These are phyloP conservation scores for Penicillium freii DNA, from an alignment of 2,329 filamentous ascomycete species.

Conservation along the genomic window DNA sequence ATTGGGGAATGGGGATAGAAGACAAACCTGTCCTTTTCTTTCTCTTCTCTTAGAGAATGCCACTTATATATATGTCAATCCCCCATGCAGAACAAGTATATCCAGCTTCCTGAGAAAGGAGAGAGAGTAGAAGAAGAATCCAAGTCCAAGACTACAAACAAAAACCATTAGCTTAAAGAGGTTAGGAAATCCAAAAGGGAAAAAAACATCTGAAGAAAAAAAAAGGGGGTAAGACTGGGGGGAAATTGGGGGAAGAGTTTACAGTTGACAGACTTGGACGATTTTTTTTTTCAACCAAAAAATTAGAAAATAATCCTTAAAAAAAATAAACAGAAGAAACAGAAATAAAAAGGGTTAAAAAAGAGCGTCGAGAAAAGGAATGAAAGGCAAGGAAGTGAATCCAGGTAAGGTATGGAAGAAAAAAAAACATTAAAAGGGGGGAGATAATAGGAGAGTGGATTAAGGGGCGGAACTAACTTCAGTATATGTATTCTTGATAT, in stretches of 20 bases:
- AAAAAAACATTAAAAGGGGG: conserved; percentile 30
- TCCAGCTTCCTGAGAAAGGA: conserved; percentile 6
- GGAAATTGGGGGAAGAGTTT: conserved; percentile 15
- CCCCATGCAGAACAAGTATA: conserved; percentile 5
- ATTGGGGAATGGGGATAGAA: conserved; percentile 13
- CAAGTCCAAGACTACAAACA: conserved; percentile 18
- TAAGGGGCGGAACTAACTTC: conserved; percentile 16
- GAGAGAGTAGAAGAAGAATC: conserved; percentile 8
- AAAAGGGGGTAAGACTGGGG: conserved; percentile 20
- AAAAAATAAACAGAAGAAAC: conserved; percentile 9
- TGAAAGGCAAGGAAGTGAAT: conserved; percentile 26
- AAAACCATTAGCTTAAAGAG: conserved; percentile 24
- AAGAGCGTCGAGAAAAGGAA: conserved; percentile 32
- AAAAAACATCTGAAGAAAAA: conserved; percentile 10
- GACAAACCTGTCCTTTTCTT: conserved; percentile 16
- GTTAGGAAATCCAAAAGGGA: conserved; percentile 18
- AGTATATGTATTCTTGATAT: not conserved
- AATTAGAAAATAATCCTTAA: conserved; percentile 9
- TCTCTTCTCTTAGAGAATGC: conserved; percentile 14
- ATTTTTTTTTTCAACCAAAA: not conserved
- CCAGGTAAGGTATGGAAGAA: conserved; percentile 22
- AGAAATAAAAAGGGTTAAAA: conserved; percentile 32
- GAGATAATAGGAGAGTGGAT: conserved; percentile 26
- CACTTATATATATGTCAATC: conserved; percentile 17
- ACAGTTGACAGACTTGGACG: conserved; percentile 3